A percentile compares a stretch with the other conserved stretches of the same genome.
Conservation (phyloP, 2,329 filamentous ascomycete genomes). For the Alternaria conjuncta region DNA sequence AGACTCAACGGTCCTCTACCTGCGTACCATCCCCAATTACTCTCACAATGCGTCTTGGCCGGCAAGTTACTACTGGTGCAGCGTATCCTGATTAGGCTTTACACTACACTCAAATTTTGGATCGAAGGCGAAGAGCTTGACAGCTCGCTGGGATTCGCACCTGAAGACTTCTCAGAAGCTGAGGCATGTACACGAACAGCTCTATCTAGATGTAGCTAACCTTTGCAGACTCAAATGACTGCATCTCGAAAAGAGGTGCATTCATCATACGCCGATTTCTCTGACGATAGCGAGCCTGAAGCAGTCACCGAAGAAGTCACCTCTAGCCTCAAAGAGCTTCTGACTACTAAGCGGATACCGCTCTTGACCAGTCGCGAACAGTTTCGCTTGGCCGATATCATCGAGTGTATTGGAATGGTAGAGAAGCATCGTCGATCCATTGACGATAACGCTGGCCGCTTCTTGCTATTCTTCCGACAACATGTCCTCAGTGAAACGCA, state of each 20-base stretch:
- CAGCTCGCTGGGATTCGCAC: slow-evolving; percentile 69
- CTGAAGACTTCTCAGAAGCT: slow-evolving; percentile 56
- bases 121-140: slow-evolving; percentile 81
- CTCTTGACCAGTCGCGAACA: slow-evolving; percentile 86
- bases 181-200: slow-evolving; percentile 46
- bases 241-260: slow-evolving; percentile 56
- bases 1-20: slow-evolving; percentile 86
- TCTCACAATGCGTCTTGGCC: slow-evolving; percentile 83
- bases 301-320: slow-evolving; percentile 76
- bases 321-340: slow-evolving; percentile 72
- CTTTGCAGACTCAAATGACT: slow-evolving; percentile 44
- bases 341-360: slow-evolving; percentile 76
- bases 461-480: slow-evolving; percentile 86
- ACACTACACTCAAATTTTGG: slow-evolving; percentile 81
- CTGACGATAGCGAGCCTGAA: slow-evolving; percentile 64
- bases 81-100: slow-evolving; percentile 72
- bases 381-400: slow-evolving; percentile 81
- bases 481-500: slow-evolving; percentile 71
- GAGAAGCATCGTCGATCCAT: slow-evolving; percentile 88
- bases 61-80: slow-evolving; percentile 78
- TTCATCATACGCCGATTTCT: slow-evolving; percentile 60
- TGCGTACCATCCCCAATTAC: slow-evolving; percentile 88
- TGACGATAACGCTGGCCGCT: slow-evolving; percentile 87
- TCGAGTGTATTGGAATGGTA: slow-evolving; percentile 83
- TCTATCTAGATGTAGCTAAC: slow-evolving; percentile 4